Evolutionary conservation across 1,139 yeast species (phyloP).

Genomic region (Yamadazyma spencermartinsiae): DNA sequence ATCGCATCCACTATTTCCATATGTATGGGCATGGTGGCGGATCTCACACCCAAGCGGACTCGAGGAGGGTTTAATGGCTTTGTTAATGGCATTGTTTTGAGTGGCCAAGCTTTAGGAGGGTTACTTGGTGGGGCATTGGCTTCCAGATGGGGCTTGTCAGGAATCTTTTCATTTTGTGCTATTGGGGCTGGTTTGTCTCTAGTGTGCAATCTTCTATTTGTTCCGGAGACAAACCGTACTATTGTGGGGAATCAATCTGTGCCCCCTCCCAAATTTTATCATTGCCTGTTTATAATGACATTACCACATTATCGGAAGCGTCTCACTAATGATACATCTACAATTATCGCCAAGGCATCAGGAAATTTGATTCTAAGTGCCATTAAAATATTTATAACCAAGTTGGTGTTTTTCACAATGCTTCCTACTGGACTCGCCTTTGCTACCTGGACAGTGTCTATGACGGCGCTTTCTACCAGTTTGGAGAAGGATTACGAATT

Average conservation of each 20-base stretch:
- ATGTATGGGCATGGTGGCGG: conserved; percentile 67
- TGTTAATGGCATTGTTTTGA: conserved; percentile 59
- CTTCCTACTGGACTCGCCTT: conserved; percentile 63
- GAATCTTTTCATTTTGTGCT: conserved; percentile 73
- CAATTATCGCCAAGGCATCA: conserved; percentile 20
- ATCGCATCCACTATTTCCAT: conserved; percentile 72
- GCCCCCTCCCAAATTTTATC: conserved; percentile 39
- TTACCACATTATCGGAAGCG: conserved; percentile 20
- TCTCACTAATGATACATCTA: conserved; percentile 16
- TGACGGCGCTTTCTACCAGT: conserved; percentile 62
- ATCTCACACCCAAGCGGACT: conserved; percentile 57
- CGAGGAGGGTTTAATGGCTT: conserved; percentile 68
- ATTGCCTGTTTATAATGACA: conserved; percentile 44
- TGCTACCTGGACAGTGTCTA: conserved; percentile 67
- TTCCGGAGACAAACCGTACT: conserved; percentile 74
- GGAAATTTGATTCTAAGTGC: conserved; percentile 46
- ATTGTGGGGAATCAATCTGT: conserved; percentile 69
- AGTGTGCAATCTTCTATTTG: conserved; percentile 33
- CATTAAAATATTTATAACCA: conserved; percentile 37
- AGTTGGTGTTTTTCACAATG: conserved; percentile 26
- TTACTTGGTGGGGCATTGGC: conserved; percentile 69
- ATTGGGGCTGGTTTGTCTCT: conserved; percentile 53
- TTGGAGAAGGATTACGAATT: conserved; percentile 50
- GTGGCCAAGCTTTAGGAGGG: conserved; percentile 79
- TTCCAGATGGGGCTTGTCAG: conserved; percentile 66